Base-by-base conservation (phyloP, 768 basidiomycete species). In the Macrolepiota fuliginosa region DNA sequence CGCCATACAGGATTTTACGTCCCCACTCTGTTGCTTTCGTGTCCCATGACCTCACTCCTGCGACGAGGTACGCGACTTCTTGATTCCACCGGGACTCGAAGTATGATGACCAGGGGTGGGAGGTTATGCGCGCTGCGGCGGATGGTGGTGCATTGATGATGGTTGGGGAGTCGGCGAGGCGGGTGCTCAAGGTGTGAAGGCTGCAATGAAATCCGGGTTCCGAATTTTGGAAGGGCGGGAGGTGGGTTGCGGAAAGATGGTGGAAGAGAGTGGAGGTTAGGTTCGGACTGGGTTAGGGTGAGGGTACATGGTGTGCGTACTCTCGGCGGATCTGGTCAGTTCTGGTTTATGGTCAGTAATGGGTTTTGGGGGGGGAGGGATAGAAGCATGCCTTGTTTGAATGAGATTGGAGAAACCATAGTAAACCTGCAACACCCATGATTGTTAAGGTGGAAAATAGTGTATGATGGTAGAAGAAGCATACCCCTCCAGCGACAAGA, bases 331-430 rank as follows among this genome's bases (percentile, higher is more conserved):
- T 84, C 57, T 80, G 81, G 60, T 81, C 77, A 29, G 84, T 88
- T 66, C 86, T 89, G 61, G 37, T 47, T 52, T 52, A 53, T 65
- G 61, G 49, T 55, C 50, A 56, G 50, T 42, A 62, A 55, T 10
- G 46, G 22, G 37, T 35, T n/a, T 40, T 25, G 17, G 50, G 46
- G 29, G 51, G 17, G 54, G 37, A 19, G 25, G 54, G 51, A 37
- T 32, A 25, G 24, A 27, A 49, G 60, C 51, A 46, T 46, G 86
- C 88, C 79, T 79, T 49, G 81, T 80, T 53, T 83, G 79, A 52
- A 89, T 86, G 71, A 88, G 68, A 66, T 81, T 84, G 2, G 87
- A 89, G 69, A 89, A 86, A 24, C 86, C 88, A 71, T 89, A 89
- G 73, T 89, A 90, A 4, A 88, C 77, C 87, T 87, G 63, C 11